Evolutionary conservation across 805 yeast genomes (phyloP), one percentile per base, ranked within the genome.

Genomic region (Tetrapisispora nanseiensis): DNA sequence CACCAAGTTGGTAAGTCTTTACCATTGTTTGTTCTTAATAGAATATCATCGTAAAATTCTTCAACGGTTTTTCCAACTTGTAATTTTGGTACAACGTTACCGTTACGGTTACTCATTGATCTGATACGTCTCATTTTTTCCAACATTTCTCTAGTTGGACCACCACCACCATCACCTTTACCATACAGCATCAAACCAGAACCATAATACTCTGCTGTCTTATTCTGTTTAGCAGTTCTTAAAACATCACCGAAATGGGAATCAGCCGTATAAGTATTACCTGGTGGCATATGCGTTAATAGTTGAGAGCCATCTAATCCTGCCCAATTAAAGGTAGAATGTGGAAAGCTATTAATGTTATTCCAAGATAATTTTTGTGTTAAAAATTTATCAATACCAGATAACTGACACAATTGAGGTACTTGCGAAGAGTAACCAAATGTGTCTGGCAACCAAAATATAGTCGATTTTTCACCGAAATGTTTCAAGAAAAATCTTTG

Each of bases 101-200:
- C 94, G 12, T 81, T 81, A 5, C 81, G 80, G 55, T 90, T 83
- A 18, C 87, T 74, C 46, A 89, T 62, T 13, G 97, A 97, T 56
- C 97, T 75, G 59, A 90, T 81, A 52, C 97, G 78, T 57, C 97
- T 78, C 56, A 90, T 71, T 59, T 86, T 89, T 58, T 92, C 97
- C 48, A 90, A 55, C 95, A 87, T 89, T 56, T 85, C 95, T 31
- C 84, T 83, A 4, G 86, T 80, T 36, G 98, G 97, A 7, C 98
- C 98, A 49, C 98, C 98, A 47, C 98, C 98, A 53, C 98, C 98
- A 60, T 90, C 98, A 55, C 98, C 98, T 54, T 83, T 80, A 31
- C 98, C 98, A 54, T 76, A 92, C 33, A 87, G 68, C 56, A 92
- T 66, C 52, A 90, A 68, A 0, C 95, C 90, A 9, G 84, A 78